Evolutionary conservation across 2,329 filamentous ascomycete species (phyloP).

Genomic region (Colletotrichum cuscutae): DNA sequence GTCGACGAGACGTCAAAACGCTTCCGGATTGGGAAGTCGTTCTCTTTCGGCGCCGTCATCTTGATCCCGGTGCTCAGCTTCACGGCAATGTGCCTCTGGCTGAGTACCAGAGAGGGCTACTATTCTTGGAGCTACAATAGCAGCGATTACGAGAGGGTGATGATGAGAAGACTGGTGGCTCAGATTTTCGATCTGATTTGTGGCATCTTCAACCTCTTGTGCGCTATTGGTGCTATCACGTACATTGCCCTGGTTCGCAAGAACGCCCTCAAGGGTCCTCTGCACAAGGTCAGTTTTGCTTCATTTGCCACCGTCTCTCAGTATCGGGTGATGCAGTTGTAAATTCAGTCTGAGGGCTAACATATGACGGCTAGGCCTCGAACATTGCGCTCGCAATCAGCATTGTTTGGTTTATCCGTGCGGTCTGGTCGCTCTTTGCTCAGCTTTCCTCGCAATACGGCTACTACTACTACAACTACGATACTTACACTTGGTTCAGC

Average conservation of each 20-base stretch:
- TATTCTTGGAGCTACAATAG: not conserved
- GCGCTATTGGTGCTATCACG: conserved; percentile 12
- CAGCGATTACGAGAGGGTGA: not conserved
- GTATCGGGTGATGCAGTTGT: conserved; percentile 16
- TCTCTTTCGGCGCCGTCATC: conserved; percentile 4
- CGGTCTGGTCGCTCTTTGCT: not conserved
- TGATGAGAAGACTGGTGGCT: not conserved
- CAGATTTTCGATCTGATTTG: not conserved
- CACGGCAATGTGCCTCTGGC: conserved; percentile 1
- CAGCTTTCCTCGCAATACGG: not conserved
- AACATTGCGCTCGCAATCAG: not conserved
- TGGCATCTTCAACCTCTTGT: not conserved
- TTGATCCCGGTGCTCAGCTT: conserved; percentile 16
- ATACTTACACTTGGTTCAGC: conserved; percentile 21
- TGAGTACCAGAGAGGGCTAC: not conserved
- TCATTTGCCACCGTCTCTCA: conserved; percentile 17
- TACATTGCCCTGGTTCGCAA: conserved; percentile 18
- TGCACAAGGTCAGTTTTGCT: conserved; percentile 14
- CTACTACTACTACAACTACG: not conserved
- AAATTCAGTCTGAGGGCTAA: not conserved
- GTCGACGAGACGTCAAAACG: not conserved
- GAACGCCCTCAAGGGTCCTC: conserved; percentile 7
- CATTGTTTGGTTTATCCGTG: not conserved
- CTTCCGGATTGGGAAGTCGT: not conserved
- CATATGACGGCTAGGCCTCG: not conserved